Percentiles rank a stretch among this genome's conserved stretches.
phyloP scores from a whole-genome alignment of 75 land plant genomes.

The Pinus tabuliformis region DNA sequence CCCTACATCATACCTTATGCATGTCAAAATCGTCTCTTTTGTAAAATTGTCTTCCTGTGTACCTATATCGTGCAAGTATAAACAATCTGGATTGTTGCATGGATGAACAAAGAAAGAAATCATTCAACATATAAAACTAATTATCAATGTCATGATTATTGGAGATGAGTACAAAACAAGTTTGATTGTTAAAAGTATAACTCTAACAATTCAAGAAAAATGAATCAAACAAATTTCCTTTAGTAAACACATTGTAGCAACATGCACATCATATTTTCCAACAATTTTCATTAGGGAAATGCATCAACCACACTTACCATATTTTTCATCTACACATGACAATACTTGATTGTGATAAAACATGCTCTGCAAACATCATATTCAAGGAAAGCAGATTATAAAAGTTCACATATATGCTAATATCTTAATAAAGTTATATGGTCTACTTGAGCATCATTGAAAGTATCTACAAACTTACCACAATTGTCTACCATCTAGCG shows the following conservation, averaged over 20 bases:
- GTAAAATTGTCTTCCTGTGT: slow-evolving; percentile 81
- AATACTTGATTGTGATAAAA: slow-evolving; percentile 89
- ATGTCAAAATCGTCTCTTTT: slow-evolving; percentile 74
- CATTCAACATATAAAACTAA: background rate
- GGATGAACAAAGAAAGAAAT: slow-evolving; percentile 31
- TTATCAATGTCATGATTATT: background rate
- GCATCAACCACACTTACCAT: slow-evolving; percentile 40
- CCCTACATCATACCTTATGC: slow-evolving; percentile 47
- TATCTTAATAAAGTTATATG: background rate
- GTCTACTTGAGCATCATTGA: background rate
- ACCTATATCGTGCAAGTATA: slow-evolving; percentile 87
- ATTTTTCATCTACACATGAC: slow-evolving; percentile 85
- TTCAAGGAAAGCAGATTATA: background rate
- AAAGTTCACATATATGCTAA: background rate
- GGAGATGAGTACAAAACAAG: no score
- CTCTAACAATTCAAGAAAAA: no score
- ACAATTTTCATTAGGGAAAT: background rate
- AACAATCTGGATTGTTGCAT: slow-evolving; percentile 87
- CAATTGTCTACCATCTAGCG: slow-evolving; percentile 68
- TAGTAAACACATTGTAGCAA: background rate
- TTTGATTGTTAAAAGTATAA: no score
- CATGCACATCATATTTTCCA: background rate
- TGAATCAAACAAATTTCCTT: no score
- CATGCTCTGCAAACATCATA: slow-evolving; percentile 59
- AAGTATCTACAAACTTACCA: slow-evolving; percentile 25